Evolutionary conservation across 2,329 filamentous ascomycete genomes (phyloP), one percentile per base, ranked within the genome.

Genomic region (Phialophora verrucosa): DNA sequence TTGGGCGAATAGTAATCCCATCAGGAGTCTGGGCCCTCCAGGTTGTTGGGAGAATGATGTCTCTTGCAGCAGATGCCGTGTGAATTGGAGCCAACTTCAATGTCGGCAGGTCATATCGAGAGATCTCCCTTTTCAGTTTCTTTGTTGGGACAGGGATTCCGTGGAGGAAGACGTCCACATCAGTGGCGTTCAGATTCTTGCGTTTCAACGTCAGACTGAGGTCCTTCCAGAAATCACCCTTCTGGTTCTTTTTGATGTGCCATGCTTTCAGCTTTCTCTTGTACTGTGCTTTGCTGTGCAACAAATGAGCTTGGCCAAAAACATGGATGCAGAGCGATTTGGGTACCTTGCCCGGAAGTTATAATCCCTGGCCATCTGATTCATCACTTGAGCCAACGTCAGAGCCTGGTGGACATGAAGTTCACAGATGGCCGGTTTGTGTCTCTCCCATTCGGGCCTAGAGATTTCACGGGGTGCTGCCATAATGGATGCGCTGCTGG

Each of bases 81-180:
- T 27, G 49, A 1, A 1, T 8, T 8, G 17, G 38, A 44, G 1
- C 8, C 38, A 44, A 44, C 14, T 20, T 44, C 42, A 42, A n/a
- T 38, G 59, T 51, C 31, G 59, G 47, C 35, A 53, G 44, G 47
- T 61, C 47, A 4, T 42, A n/a, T 53, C 59, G 27, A 29, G 59
- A 42, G n/a, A 61, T 29, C 31, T 53, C n/a, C 10, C 14, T 61
- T 27, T 20, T 61, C 32, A 61, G n/a, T 38, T 27, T 61, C 20
- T 42, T 20, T 0, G 20, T 27, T 7, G 59, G 31, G 27, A 61
- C 35, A 11, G 51, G 47, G 2, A 27, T 25, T 11, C 23, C 49
- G 17, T 54, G 12, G 11, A 32, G 51, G 47, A 51, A 53, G 31
- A 53, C 47, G 17, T 51, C 47, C 29, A 61, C 47, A 11, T 61